These are phyloP conservation scores for Camelina laxa DNA, from an alignment of 345 rosid genomes.

Conservation along the genomic window DNA sequence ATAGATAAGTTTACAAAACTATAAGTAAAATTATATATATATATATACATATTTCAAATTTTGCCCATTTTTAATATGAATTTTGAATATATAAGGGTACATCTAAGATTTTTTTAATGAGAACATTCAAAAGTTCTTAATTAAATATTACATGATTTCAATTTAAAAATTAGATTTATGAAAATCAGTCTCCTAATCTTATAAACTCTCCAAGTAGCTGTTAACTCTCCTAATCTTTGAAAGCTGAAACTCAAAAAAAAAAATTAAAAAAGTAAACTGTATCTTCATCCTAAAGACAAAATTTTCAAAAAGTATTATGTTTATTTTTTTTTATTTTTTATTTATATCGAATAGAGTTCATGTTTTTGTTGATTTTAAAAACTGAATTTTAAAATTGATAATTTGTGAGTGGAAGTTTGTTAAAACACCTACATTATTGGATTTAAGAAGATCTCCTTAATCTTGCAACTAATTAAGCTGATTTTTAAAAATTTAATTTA, in stretches of 20 bases:
- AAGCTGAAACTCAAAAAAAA: not conserved
- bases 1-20: too few species aligned
- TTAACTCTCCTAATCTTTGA: too few species aligned
- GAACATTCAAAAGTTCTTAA: too few species aligned
- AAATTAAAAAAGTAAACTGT: not conserved
- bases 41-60: too few species aligned
- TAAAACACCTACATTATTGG: not conserved
- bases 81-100: too few species aligned
- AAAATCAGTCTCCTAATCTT: not conserved
- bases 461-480: conserved; percentile 11
- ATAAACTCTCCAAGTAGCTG: not conserved
- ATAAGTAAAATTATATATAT: too few species aligned
- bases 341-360: too few species aligned
- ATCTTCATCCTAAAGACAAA: not conserved
- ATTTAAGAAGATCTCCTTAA: not conserved
- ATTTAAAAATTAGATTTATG: not conserved
- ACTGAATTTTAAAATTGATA: not conserved
- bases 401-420: not conserved
- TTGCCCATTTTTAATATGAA: too few species aligned
- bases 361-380: too few species aligned
- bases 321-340: too few species aligned
- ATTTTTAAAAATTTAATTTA: not conserved
- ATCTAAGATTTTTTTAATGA: too few species aligned
- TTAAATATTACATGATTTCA: too few species aligned
- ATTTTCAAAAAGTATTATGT: not conserved